Percentiles rank a stretch among this genome's conserved stretches.
Conservation (phyloP, 345 rosid genomes). For the Eucalyptus fibrosa region DNA sequence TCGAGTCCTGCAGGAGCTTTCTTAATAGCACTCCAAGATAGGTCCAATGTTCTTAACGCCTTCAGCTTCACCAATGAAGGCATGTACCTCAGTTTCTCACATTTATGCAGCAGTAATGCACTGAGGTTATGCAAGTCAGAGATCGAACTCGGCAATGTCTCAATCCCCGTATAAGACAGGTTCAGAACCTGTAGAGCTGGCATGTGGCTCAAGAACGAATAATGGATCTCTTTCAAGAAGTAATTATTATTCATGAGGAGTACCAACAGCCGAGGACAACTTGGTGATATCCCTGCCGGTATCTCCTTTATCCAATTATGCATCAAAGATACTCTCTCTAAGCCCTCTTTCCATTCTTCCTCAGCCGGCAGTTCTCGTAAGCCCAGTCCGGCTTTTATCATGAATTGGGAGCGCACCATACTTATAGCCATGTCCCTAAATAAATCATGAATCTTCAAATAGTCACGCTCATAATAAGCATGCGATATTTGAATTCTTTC, state of each 20-base stretch:
- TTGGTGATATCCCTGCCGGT: neutral
- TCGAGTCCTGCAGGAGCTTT: constrained; percentile 3
- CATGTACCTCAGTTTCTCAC: neutral
- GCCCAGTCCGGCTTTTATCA: neutral
- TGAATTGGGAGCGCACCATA: neutral
- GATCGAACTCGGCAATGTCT: neutral
- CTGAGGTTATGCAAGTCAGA: neutral
- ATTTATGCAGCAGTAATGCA: neutral
- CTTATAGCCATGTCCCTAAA: constrained; percentile 5
- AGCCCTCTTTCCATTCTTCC: neutral
- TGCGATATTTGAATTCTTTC: neutral
- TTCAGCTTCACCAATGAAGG: constrained; percentile 1
- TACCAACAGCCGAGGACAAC: neutral
- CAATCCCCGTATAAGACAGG: neutral
- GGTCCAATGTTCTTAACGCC: neutral
- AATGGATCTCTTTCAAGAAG: neutral
- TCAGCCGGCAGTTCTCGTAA: neutral
- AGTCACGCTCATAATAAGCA: neutral
- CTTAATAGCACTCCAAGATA: neutral
- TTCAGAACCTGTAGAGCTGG: neutral
- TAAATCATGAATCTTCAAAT: constrained; percentile 3
- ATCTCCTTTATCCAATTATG: neutral
- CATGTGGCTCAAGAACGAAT: neutral
- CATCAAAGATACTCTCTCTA: neutral
- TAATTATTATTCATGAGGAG: neutral